Evolutionary conservation across 2,329 filamentous ascomycete species (phyloP).

Genomic region (Ampelomyces quisqualis): DNA sequence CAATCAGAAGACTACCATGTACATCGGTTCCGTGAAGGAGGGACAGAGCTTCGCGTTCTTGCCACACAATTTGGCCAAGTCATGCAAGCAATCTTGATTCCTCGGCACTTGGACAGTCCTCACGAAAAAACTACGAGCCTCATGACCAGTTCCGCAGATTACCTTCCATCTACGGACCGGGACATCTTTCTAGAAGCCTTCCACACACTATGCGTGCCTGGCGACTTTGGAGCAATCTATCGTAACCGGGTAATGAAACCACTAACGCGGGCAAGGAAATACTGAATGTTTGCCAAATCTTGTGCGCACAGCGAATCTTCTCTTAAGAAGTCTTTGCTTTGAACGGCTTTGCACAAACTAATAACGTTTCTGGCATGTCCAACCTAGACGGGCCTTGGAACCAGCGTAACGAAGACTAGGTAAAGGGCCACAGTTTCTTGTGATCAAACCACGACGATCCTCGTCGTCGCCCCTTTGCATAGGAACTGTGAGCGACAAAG

Average conservation of each 20-base stretch:
- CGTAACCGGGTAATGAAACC: conserved; percentile 22
- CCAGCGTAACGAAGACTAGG: no score
- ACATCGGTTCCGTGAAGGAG: neutral
- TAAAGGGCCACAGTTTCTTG: no score
- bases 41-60: neutral
- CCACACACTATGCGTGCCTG: conserved; percentile 11
- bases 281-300: neutral
- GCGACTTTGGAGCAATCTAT: conserved; percentile 21
- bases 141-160: conserved; percentile 23
- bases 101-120: conserved; percentile 2
- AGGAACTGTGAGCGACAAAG: conserved; percentile 5
- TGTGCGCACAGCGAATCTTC: neutral
- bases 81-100: conserved; percentile 9
- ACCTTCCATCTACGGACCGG: conserved; percentile 20
- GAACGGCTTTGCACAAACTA: neutral
- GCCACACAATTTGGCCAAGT: neutral
- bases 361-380: no score
- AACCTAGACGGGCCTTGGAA: no score
- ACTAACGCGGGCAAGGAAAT: conserved; percentile 7
- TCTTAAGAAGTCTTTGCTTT: neutral
- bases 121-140: conserved; percentile 19
- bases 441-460: conserved; percentile 10
- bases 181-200: conserved; percentile 26
- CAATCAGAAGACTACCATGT: no score
- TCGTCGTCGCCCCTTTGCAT: conserved; percentile 12